These are phyloP conservation scores for Jimgerdemannia lactiflua DNA, from an alignment of 192 early-diverging fungal species.

Conservation along the genomic window DNA sequence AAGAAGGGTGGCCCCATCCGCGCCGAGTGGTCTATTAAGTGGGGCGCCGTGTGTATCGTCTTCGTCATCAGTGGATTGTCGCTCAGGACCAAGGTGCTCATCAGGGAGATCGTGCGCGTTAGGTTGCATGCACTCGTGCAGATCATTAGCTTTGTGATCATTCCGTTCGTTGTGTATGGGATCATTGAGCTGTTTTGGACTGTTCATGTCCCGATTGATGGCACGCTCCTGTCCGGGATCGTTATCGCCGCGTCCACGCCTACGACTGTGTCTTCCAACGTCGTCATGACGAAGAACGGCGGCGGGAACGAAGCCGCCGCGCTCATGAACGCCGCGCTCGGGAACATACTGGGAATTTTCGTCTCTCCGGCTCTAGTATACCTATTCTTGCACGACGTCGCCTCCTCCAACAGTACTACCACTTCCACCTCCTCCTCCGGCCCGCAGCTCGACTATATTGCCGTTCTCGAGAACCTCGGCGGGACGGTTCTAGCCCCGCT, in stretches of 20 bases:
- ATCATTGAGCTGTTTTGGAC: constrained; percentile 49
- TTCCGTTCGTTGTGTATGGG: constrained; percentile 59
- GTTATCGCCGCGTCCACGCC: constrained; percentile 63
- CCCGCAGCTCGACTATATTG: constrained; percentile 40
- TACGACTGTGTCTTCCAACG: constrained; percentile 75
- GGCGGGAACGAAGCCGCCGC: constrained; percentile 63
- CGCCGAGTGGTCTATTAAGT: constrained; percentile 65
- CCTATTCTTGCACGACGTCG: constrained; percentile 34
- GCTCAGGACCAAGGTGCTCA: constrained; percentile 23
- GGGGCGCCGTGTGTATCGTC: constrained; percentile 46
- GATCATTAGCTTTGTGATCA: constrained; percentile 52
- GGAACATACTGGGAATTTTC: constrained; percentile 68
- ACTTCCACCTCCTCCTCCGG: not conserved
- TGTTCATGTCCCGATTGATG: constrained; percentile 41
- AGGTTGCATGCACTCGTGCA: constrained; percentile 62
- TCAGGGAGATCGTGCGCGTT: constrained; percentile 29
- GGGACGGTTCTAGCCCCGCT: constrained; percentile 63
- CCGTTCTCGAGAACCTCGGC: constrained; percentile 51
- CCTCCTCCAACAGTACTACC: constrained; percentile 7
- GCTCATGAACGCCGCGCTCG: constrained; percentile 64
- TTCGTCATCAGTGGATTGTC: constrained; percentile 38
- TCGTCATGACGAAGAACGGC: constrained; percentile 73
- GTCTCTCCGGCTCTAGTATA: constrained; percentile 53
- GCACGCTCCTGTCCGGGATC: constrained; percentile 55
- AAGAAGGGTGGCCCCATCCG: constrained; percentile 46